Conservation (phyloP, 495 filamentous ascomycete genomes). For the Glutinoglossum americanum region DNA sequence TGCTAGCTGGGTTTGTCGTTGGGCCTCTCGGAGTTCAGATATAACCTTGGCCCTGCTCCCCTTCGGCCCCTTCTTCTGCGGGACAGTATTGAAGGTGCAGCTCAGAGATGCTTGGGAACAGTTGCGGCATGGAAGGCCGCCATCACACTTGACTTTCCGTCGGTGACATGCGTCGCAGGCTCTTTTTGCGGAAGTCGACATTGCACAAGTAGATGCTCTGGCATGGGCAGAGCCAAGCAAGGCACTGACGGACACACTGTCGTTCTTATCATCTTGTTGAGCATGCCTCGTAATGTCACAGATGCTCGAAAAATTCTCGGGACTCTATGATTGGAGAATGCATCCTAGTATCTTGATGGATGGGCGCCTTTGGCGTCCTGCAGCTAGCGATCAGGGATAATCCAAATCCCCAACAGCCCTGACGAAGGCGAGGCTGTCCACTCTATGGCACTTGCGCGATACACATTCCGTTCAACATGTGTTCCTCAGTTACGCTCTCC, state of each 20-base stretch:
- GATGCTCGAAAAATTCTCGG: too few species aligned
- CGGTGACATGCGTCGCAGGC: conserved; percentile 71
- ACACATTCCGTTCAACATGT: too few species aligned
- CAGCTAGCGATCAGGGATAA: too few species aligned
- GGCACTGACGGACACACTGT: neutral
- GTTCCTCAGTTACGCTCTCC: too few species aligned
- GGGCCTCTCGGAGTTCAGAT: conserved; percentile 46
- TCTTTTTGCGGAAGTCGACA: conserved; percentile 22
- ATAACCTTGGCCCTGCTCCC: conserved; percentile 67
- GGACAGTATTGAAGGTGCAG: conserved; percentile 67
- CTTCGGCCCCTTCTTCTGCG: conserved; percentile 73
- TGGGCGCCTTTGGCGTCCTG: too few species aligned
- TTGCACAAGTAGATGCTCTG: neutral
- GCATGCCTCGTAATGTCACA: too few species aligned
- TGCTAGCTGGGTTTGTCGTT: conserved; percentile 34
- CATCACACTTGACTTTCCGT: conserved; percentile 63
- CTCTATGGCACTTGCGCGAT: too few species aligned
- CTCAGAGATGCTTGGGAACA: conserved; percentile 42
- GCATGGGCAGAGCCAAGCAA: neutral
- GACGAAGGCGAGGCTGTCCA: too few species aligned
- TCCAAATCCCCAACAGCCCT: too few species aligned
- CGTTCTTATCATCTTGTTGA: neutral
- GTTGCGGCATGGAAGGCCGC: conserved; percentile 47
- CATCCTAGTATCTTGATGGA: too few species aligned
- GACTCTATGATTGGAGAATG: too few species aligned